Base-by-base conservation (phyloP, 176 grass and related monocot species). In the Phragmites australis region DNA sequence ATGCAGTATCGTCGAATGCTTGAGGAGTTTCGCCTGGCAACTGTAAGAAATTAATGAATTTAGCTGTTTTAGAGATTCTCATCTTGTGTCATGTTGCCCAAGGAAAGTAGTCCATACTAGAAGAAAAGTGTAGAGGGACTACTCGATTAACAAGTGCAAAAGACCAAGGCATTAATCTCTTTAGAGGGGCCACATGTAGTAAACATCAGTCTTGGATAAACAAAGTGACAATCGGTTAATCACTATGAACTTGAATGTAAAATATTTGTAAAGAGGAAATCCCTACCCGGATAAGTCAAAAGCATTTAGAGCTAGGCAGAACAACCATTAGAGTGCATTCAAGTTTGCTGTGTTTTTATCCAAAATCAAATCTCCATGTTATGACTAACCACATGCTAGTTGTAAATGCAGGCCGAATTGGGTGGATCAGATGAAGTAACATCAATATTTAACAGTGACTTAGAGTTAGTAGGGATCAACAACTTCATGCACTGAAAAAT, bases 1-100 rank as follows among this genome's bases (percentile, higher is more conserved):
- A 88, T 91, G 88, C 97, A 99, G 61, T 99, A 99, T 45, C 62
- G 97, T 2, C 86, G 97, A 50, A 96, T 99, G 97, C 89, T 99
- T 49, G 93, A 91, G 74, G 86, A 93, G 80, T 93, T 90, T 71
- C 88, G 79, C n/a, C 75, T 82, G 73, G 97, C 97, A 65, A 91
- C 91, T 81, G 97, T 99, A 91, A 85, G 84, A 65, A 52, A 30
- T 63, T 69, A 22, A 43, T 82, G 31, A 47, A 49, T 53, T 77
- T 64, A 66, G 23, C 18, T 41, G 18, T 75, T 71, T 75, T 43
- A 79, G 9, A n/a, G 50, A 70, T 66, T 84, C 25, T 51, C 25
- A 65, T 79, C 42, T 51, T 50, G 65, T 40, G 9, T 25, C 74
- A 67, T 73, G 31, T 88, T 72, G 10, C 52, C 0, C 3, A 32